Conservation (phyloP, 208 protist genomes). For the Angomonas deanei region DNA sequence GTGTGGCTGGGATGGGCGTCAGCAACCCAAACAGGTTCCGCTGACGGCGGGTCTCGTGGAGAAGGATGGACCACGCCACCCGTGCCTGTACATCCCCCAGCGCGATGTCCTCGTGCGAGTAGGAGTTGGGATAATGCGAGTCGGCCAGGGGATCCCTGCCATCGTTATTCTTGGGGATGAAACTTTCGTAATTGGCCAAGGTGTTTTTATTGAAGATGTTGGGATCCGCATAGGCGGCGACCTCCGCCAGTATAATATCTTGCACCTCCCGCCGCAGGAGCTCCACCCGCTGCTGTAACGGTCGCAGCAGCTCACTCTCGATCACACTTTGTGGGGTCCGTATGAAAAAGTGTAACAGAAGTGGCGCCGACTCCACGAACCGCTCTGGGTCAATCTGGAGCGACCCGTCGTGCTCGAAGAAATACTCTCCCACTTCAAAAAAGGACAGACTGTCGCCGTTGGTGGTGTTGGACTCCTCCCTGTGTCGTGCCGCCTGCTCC, state of each 20-base stretch:
- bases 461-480: background rate
- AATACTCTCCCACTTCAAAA: conserved; percentile 14
- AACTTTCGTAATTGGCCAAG: background rate
- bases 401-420: conserved; percentile 36
- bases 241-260: conserved; percentile 18
- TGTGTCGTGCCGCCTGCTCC: background rate
- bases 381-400: conserved; percentile 36
- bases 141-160: background rate
- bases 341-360: conserved; percentile 33
- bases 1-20: background rate
- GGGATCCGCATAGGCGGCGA: background rate
- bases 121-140: background rate
- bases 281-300: conserved; percentile 11
- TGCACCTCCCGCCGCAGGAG: conserved; percentile 13
- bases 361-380: conserved; percentile 28
- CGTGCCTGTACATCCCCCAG: background rate
- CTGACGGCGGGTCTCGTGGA: background rate
- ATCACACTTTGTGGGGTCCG: conserved; percentile 17
- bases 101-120: background rate
- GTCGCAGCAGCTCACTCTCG: conserved; percentile 27
- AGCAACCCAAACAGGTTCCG: conserved; percentile 8
- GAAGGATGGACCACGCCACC: background rate
- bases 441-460: background rate
- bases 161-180: background rate
- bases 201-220: background rate